A percentile compares a stretch with the other conserved stretches of the same genome.
Evolutionary conservation across 2,329 filamentous ascomycete genomes (phyloP).

Genomic region (Calonectria honghensis): DNA sequence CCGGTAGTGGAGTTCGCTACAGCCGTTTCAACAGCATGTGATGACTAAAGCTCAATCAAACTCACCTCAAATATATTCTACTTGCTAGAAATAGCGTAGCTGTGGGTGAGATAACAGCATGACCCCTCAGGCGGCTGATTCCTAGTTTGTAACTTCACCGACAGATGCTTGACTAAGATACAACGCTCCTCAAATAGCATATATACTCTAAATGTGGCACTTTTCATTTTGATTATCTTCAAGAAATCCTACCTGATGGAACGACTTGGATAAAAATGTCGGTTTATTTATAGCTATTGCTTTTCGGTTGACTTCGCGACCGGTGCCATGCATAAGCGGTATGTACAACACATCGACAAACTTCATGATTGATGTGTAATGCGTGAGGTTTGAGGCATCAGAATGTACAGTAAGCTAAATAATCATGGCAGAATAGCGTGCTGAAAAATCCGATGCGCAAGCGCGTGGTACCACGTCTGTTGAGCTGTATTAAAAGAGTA

Average conservation of each 20-base stretch:
- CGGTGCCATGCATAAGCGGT: neutral
- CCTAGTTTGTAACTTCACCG: neutral
- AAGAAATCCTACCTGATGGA: no score
- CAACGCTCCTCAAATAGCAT: neutral
- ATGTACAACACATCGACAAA: no score
- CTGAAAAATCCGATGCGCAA: neutral
- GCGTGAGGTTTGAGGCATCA: no score
- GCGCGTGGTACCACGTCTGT: neutral
- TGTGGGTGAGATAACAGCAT: neutral
- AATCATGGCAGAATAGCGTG: no score
- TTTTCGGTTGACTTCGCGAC: neutral
- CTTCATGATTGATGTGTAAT: no score
- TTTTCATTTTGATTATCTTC: neutral
- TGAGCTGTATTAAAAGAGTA: neutral
- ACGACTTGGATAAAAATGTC: neutral
- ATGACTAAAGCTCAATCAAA: rapidly evolving
- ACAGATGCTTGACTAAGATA: neutral
- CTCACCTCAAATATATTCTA: neutral
- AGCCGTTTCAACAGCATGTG: neutral
- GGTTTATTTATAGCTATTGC: no score
- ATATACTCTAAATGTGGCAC: neutral
- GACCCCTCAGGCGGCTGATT: neutral
- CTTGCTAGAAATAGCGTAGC: neutral
- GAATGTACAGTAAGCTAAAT: no score
- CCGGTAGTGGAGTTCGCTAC: neutral